Evolutionary conservation across 176 grass and related monocot species (phyloP), one percentile per base, ranked within the genome.

Genomic region (Oryza longistaminata): DNA sequence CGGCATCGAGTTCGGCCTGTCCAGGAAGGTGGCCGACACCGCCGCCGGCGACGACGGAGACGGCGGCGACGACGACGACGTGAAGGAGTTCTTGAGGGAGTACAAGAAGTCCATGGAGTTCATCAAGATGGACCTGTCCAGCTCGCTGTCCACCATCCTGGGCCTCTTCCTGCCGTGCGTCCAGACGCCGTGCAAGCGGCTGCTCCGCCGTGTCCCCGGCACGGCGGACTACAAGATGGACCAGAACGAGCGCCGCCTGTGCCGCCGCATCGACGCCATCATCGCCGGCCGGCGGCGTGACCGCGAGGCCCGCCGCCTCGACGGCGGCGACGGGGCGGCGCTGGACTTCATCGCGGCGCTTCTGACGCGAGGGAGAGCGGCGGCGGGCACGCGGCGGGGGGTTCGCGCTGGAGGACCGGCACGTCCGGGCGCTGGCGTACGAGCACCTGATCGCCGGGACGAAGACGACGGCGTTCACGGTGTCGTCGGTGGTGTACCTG

Each of bases 401-500:
- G 22, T 58, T 94, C 6, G 81, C 71, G 19, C 78, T 90, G 67
- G 88, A 86, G 79, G 88, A 93, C 81, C 66, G 84, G 76, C 88
- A 99, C 81, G 62, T 99, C 17, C 79, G 93, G 33, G 93, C 96
- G 22, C 93, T 99, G 81, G 85, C 90, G 45, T 92, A 92, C 62
- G 96, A 99, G 84, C 96, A 99, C 86, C 93, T 99, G 34, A 85
- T 99, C 84, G 96, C 96, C n/a, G 96, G 96, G n/a, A 92, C 96
- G 12, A 96, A 92, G 85, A 99, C 96, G 29, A 99, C 93, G 34
- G 93, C 93, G 11, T 99, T 99, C 86, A 99, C 96, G 34, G 80
- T 96, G 80, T 85, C 91, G n/a, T 96, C 92, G 17, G 88, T 86
- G 71, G 81, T 99, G 74, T 96, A 99, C 70, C 88, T 99, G 22